A percentile compares a stretch with the other conserved stretches of the same genome.
phyloP scores from a whole-genome alignment of 2,329 filamentous ascomycete species.

The Dactylella cylindrospora region DNA sequence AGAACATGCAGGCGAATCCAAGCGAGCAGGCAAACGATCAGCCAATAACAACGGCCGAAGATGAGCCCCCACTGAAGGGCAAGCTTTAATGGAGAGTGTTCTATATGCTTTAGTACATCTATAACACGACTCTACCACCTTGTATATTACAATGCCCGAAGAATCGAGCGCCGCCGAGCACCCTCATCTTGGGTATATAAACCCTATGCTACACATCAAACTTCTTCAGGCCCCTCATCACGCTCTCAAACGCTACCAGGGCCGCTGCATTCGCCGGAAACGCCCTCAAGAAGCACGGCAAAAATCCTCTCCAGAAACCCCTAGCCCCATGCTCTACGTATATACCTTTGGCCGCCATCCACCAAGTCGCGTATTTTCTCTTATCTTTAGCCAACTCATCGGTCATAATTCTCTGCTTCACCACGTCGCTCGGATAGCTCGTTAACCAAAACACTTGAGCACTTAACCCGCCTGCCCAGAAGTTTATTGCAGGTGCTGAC shows the following conservation, averaged over 20 bases:
- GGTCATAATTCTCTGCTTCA: slow-evolving; percentile 97
- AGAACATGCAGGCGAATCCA: not conserved
- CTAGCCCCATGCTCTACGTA: slow-evolving; percentile 72
- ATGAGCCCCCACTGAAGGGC: not conserved
- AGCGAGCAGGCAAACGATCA: not conserved
- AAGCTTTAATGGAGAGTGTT: not conserved
- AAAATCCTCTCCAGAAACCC: slow-evolving; percentile 90
- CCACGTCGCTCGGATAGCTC: slow-evolving; percentile 86
- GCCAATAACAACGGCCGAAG: not conserved
- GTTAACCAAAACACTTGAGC: slow-evolving; percentile 95
- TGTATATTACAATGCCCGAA: no score
- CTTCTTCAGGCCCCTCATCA: slow-evolving; percentile 58
- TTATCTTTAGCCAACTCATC: slow-evolving; percentile 70
- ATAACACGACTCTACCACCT: no score
- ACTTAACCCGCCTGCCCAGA: slow-evolving; percentile 92
- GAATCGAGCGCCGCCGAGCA: no score
- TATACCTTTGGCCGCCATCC: slow-evolving; percentile 73
- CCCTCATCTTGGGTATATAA: no score
- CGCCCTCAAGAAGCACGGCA: slow-evolving; percentile 88
- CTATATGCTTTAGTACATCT: slow-evolving; percentile 7
- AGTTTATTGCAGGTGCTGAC: slow-evolving; percentile 80
- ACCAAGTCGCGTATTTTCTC: slow-evolving; percentile 72
- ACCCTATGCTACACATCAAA: no score
- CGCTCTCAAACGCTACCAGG: slow-evolving; percentile 86
- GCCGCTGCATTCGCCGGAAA: slow-evolving; percentile 97